Evolutionary conservation across 2,329 filamentous ascomycete genomes (phyloP).

Genomic region (Fusarium nodosum): DNA sequence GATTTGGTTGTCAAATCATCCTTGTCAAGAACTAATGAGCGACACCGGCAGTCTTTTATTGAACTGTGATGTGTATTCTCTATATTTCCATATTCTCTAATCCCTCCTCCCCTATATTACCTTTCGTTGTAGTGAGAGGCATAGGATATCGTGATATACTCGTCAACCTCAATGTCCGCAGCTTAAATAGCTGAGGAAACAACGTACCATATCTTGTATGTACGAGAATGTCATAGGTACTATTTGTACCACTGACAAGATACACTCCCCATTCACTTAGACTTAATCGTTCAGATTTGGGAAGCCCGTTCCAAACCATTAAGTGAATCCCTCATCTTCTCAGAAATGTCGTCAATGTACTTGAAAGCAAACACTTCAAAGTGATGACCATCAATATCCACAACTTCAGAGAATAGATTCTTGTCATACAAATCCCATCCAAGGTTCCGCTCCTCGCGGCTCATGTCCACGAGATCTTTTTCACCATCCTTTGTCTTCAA

Average conservation of each 20-base stretch:
- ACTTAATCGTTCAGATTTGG: background rate
- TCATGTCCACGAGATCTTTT: slow-evolving; percentile 58
- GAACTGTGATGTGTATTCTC: background rate
- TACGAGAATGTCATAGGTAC: no score
- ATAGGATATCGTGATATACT: background rate
- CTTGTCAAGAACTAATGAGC: background rate
- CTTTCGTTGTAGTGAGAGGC: no score
- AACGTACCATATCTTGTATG: background rate
- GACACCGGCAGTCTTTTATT: slow-evolving; percentile 12
- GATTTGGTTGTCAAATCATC: background rate
- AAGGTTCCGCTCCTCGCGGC: slow-evolving; percentile 58
- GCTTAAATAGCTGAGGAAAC: background rate
- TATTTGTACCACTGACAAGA: background rate
- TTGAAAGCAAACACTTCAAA: slow-evolving; percentile 61
- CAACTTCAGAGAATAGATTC: slow-evolving; percentile 59
- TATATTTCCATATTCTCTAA: no score
- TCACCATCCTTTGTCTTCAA: slow-evolving; percentile 54
- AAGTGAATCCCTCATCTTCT: slow-evolving; percentile 43
- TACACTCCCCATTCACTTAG: background rate
- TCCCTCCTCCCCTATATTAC: background rate
- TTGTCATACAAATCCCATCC: slow-evolving; percentile 65
- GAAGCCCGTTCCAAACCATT: slow-evolving; percentile 36
- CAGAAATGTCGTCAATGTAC: slow-evolving; percentile 49
- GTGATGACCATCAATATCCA: slow-evolving; percentile 67
- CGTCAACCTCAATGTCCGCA: background rate